Percentiles rank a stretch among this genome's conserved stretches.
Conservation (phyloP, 176 grass and related monocot species). For the Puccinellia tenuiflora region DNA sequence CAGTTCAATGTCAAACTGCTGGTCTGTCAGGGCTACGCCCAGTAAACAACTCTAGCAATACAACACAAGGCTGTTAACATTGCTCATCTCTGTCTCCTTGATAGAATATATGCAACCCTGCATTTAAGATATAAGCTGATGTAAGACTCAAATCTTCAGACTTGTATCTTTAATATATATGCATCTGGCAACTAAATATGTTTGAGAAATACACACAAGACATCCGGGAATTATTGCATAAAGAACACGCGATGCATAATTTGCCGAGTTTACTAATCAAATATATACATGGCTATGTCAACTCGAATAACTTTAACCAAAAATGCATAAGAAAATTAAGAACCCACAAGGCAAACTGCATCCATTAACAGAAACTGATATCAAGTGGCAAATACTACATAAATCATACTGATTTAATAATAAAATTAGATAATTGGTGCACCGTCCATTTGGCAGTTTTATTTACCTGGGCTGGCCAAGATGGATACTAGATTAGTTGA, state of each 20-base stretch:
- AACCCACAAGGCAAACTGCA: background rate
- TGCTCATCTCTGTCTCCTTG: slow-evolving; percentile 51
- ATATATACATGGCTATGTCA: background rate
- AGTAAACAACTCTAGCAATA: slow-evolving; percentile 68
- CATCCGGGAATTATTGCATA: background rate
- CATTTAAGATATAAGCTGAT: slow-evolving; percentile 10
- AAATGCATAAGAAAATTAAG: background rate
- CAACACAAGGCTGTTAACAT: slow-evolving; percentile 48
- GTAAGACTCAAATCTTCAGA: slow-evolving; percentile 20
- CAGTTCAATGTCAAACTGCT: slow-evolving; percentile 33
- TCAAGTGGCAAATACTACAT: background rate
- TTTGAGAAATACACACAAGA: background rate
- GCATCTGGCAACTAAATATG: background rate
- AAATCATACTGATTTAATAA: background rate
- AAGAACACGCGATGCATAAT: background rate
- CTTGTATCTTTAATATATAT: background rate
- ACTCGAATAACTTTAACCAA: background rate
- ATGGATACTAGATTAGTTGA: background rate
- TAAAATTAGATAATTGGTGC: background rate
- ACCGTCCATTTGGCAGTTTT: background rate
- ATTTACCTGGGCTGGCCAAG: background rate
- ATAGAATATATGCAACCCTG: slow-evolving; percentile 73
- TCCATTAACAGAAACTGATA: background rate
- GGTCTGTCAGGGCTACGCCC: slow-evolving; percentile 36
- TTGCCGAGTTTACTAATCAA: background rate